These are phyloP conservation scores for Mortierella sp. DNA, from an alignment of 371 early-diverging fungal species.

Conservation along the genomic window DNA sequence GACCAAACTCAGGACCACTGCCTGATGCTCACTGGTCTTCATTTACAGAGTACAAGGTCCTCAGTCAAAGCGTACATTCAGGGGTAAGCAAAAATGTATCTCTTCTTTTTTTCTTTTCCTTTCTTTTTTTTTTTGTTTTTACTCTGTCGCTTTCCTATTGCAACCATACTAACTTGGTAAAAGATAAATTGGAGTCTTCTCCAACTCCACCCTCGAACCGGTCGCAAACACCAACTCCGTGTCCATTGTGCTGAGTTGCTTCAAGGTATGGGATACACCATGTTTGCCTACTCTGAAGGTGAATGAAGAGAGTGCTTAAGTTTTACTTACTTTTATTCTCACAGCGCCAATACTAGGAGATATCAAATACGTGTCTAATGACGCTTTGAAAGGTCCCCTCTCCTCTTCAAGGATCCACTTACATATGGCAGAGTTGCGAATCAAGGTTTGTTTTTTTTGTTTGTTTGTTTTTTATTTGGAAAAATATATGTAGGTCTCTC, in stretches of 20 bases:
- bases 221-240: constrained; percentile 44
- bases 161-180: not conserved
- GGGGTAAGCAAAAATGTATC: constrained; percentile 1
- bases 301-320: not conserved
- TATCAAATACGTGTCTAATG: constrained; percentile 7
- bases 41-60: constrained; percentile 13
- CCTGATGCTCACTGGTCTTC: constrained; percentile 15
- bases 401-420: constrained; percentile 10
- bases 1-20: too few species aligned
- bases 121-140: not conserved
- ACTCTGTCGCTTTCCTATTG: too few species aligned
- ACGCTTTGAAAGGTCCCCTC: not conserved
- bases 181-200: constrained; percentile 18
- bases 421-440: constrained; percentile 22
- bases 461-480: too few species aligned
- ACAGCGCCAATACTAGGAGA: constrained; percentile 44
- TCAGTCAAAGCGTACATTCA: constrained; percentile 8
- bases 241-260: constrained; percentile 41
- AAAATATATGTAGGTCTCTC: too few species aligned
- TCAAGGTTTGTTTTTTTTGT: constrained; percentile 16
- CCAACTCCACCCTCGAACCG: constrained; percentile 29
- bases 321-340: not conserved
- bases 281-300: not conserved
- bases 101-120: not conserved
- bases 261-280: constrained; percentile 6